phyloP scores from a whole-genome alignment of 2,329 filamentous ascomycete genomes.

The Fusarium caatingaense region DNA sequence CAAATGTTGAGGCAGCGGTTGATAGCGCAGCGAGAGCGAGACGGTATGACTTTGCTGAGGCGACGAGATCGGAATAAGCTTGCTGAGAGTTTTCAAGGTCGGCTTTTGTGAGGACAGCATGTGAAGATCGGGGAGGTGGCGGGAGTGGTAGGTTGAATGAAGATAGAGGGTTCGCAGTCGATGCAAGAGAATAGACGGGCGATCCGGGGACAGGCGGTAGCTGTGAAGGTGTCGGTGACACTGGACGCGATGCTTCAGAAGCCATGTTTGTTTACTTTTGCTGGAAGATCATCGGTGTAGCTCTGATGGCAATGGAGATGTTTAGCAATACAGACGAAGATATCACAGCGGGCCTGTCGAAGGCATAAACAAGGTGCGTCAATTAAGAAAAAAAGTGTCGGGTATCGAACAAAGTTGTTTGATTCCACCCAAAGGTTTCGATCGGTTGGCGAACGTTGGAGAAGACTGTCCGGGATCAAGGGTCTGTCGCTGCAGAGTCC shows the following conservation, averaged over 20 bases:
- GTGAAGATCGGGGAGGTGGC: conserved; percentile 67
- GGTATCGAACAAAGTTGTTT: conserved; percentile 12
- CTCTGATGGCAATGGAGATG: background rate
- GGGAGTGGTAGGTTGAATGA: conserved; percentile 69
- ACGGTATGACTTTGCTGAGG: conserved; percentile 72
- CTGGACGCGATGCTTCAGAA: conserved; percentile 51
- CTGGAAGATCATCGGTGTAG: conserved; percentile 27
- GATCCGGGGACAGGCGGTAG: conserved; percentile 71
- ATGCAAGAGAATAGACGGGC: conserved; percentile 72
- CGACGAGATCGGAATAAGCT: conserved; percentile 71
- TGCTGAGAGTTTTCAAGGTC: conserved; percentile 72
- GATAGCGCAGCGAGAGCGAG: conserved; percentile 70
- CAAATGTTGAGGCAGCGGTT: conserved; percentile 71
- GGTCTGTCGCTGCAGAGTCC: conserved; percentile 16
- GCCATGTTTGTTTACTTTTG: conserved; percentile 49
- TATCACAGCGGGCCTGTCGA: conserved; percentile 12
- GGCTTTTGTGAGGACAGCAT: conserved; percentile 70
- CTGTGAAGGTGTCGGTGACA: conserved; percentile 66
- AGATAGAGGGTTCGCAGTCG: conserved; percentile 69
- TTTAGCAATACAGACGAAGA: background rate
- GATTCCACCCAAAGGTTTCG: conserved; percentile 22
- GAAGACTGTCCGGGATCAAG: conserved; percentile 28
- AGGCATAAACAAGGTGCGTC: conserved; percentile 1
- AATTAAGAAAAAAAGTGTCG: conserved; percentile 3
- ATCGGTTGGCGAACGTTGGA: conserved; percentile 42